phyloP scores from a whole-genome alignment of 139 green algal genomes.

The Auxenochlorella pyrenoidosa region DNA sequence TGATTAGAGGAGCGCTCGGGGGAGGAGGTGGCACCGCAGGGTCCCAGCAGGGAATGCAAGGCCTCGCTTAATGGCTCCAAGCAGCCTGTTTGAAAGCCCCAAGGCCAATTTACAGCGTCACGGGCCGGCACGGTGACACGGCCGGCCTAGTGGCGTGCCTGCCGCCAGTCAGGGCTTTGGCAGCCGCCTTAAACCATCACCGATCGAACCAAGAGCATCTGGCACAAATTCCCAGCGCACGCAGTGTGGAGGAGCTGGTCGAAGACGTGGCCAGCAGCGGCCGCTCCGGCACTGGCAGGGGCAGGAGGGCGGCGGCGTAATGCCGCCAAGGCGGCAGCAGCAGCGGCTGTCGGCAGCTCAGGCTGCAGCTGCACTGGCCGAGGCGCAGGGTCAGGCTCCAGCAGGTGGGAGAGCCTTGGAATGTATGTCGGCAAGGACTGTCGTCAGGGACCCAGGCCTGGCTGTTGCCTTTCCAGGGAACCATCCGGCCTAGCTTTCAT shows the following conservation, averaged over 20 bases:
- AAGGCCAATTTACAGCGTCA: neutral
- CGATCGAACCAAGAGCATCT: neutral
- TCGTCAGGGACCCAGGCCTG: no score
- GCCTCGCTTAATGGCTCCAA: no score
- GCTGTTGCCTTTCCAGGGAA: no score
- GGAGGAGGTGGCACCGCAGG: no score
- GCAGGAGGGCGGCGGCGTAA: neutral
- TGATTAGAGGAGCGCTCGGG: no score
- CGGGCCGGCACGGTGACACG: no score
- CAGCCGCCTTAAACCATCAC: neutral
- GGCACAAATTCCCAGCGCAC: neutral
- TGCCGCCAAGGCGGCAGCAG: conserved; percentile 12
- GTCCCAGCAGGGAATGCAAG: no score
- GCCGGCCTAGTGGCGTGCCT: neutral
- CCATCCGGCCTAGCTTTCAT: no score
- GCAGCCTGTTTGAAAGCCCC: no score
- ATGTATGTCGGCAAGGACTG: neutral
- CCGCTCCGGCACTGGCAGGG: neutral
- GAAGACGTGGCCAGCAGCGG: neutral
- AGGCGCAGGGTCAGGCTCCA: neutral
- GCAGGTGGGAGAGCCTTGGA: neutral
- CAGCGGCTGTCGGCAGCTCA: neutral
- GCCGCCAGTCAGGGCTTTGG: neutral
- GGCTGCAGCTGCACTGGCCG: neutral
- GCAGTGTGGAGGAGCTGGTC: neutral